phyloP scores from a whole-genome alignment of 768 basidiomycete species.

The Auricularia auricula-judae region DNA sequence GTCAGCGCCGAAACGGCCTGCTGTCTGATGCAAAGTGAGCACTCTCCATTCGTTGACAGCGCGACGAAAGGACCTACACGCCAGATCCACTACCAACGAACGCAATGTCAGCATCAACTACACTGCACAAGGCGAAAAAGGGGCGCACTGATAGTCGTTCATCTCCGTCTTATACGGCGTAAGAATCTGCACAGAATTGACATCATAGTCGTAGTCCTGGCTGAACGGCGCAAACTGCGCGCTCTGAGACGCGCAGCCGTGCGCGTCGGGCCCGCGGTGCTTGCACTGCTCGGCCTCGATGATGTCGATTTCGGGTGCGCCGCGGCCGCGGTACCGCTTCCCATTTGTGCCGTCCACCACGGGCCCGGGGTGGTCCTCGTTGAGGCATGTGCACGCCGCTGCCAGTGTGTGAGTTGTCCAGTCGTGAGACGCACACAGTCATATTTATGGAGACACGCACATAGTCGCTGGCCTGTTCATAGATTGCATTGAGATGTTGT shows the following conservation, averaged over 20 bases:
- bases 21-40: constrained; percentile 24
- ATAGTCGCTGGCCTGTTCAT: constrained; percentile 51
- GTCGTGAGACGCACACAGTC: no score
- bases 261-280: constrained; percentile 8
- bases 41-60: neutral
- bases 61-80: constrained; percentile 21
- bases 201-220: constrained; percentile 29
- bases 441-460: constrained; percentile 25
- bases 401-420: neutral
- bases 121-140: neutral
- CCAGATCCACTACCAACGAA: constrained; percentile 32
- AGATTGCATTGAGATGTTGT: no score
- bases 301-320: constrained; percentile 75
- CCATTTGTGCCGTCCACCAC: constrained; percentile 10
- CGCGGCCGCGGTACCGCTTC: constrained; percentile 37
- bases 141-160: constrained; percentile 26
- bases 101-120: neutral
- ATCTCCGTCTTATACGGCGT: constrained; percentile 23
- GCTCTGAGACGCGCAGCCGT: constrained; percentile 48
- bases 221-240: constrained; percentile 60
- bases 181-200: constrained; percentile 22
- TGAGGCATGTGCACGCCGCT: constrained; percentile 59
- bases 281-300: constrained; percentile 68
- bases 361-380: constrained; percentile 73
- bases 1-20: constrained; percentile 43